These are phyloP conservation scores for Reticulascus tulasneorum DNA, from an alignment of 2,329 filamentous ascomycete species.

Conservation along the genomic window DNA sequence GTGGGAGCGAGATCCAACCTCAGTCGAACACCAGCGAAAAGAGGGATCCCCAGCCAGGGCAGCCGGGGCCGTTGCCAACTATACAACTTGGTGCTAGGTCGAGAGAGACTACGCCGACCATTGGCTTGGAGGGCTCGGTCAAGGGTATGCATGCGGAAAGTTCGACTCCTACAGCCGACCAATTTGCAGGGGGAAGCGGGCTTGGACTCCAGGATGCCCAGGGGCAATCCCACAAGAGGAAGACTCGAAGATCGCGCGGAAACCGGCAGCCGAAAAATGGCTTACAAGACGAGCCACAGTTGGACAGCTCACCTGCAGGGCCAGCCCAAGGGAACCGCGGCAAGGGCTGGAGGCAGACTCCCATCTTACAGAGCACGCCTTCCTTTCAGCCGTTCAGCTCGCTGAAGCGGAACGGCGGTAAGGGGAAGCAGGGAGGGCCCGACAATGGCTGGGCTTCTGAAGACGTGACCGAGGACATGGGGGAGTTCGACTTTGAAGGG, in stretches of 20 bases:
- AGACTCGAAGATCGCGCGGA: conserved; percentile 19
- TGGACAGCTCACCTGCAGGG: conserved; percentile 11
- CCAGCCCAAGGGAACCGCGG: conserved; percentile 27
- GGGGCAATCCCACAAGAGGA: conserved; percentile 22
- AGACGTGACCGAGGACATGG: conserved; percentile 90
- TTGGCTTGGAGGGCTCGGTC: conserved; percentile 16
- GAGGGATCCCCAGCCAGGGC: conserved; percentile 22
- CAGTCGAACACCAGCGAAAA: conserved; percentile 27
- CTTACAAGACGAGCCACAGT: conserved; percentile 10
- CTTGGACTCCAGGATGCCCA: conserved; percentile 9
- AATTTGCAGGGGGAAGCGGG: conserved; percentile 1
- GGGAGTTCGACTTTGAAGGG: conserved; percentile 89
- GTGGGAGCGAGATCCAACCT: conserved; percentile 14
- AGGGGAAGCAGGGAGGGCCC: conserved; percentile 33
- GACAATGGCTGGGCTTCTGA: conserved; percentile 93
- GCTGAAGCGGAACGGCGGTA: conserved; percentile 53
- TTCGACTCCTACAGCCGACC: conserved; percentile 15
- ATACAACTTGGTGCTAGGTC: conserved; percentile 4
- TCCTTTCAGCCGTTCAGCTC: conserved; percentile 61
- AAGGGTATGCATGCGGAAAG: conserved; percentile 19
- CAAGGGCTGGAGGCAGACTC: conserved; percentile 57
- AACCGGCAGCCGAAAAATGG: conserved; percentile 26
- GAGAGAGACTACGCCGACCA: conserved; percentile 2
- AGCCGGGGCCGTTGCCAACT: conserved; percentile 16
- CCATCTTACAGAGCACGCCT: conserved; percentile 55